Percentiles rank a stretch among this genome's conserved stretches.
Conservation (phyloP, 768 basidiomycete species). For the Pluteus cervinus region DNA sequence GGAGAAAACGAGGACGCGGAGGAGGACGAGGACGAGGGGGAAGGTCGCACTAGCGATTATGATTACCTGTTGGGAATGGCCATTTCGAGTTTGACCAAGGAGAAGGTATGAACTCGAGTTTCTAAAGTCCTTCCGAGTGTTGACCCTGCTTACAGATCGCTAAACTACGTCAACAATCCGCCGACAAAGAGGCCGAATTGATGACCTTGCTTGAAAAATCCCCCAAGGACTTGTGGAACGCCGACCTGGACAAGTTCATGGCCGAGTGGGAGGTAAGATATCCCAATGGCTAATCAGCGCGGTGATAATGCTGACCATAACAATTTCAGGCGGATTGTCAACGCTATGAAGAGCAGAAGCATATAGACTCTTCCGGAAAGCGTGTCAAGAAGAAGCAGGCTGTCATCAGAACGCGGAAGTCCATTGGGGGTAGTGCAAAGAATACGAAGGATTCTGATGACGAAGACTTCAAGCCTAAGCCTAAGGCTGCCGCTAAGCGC, state of each 20-base stretch:
- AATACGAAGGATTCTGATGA: conserved; percentile 30
- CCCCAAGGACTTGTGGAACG: conserved; percentile 84
- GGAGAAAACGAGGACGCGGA: conserved; percentile 54
- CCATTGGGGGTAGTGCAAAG: conserved; percentile 36
- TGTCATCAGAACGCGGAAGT: conserved; percentile 41
- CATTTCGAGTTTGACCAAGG: conserved; percentile 90
- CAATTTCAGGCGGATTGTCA: conserved; percentile 34
- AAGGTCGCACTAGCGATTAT: conserved; percentile 44
- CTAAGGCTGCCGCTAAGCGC: conserved; percentile 34
- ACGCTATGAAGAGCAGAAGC: conserved; percentile 37
- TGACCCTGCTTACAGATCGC: conserved; percentile 53
- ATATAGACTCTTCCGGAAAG: conserved; percentile 39
- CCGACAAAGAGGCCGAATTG: conserved; percentile 79
- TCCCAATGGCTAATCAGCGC: conserved; percentile 8
- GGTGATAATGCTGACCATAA: conserved; percentile 1
- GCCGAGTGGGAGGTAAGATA: conserved; percentile 75
- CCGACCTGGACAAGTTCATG: conserved; percentile 80
- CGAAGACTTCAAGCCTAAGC: conserved; percentile 44
- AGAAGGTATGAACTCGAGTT: conserved; percentile 64
- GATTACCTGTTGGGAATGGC: conserved; percentile 95
- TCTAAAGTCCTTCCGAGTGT: neutral
- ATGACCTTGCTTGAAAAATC: conserved; percentile 69
- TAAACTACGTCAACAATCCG: conserved; percentile 73
- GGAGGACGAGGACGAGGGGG: conserved; percentile 46
- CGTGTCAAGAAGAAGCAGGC: conserved; percentile 42